Evolutionary conservation across 2,329 filamentous ascomycete species (phyloP), one percentile per base, ranked within the genome.

Genomic region (Fusarium pseudocircinatum): DNA sequence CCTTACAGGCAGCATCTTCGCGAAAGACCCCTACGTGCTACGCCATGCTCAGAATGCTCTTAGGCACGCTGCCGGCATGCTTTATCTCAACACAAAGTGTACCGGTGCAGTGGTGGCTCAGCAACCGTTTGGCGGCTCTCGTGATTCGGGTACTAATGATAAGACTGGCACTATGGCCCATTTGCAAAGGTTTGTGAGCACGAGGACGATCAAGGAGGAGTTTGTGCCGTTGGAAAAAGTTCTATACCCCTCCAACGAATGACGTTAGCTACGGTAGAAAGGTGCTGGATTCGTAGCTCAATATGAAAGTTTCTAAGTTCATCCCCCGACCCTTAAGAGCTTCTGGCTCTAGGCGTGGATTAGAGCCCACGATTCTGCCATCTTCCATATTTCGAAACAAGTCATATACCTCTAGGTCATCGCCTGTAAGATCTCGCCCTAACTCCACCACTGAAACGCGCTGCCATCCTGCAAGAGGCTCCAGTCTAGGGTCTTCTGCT

Each of bases 1-100:
- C 18, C 85, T 94, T 30, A 94, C 92, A 0, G 92, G 92, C 7
- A 87, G 91, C 53, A 85, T 94, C 40, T 94, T 94, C 79, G 91
- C 92, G 2, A 83, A 86, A 62, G 91, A 93, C 78, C 84, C 91
- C 20, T 82, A 85, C 15, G 90, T 87, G 8, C 83, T 94, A 46
- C 85, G 89, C 24, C 85, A 85, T 54, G 92, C 92, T 0, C 91
- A 93, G 79, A 87, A 92, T 60, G 86, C 85, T 49, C 83, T 94
- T 47, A 85, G 90, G 58, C 88, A 93, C 77, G 84, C 90, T 0
- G 92, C 92, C 1, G 92, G 92, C 20, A 94, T 74, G 69, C 46
- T 75, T 1, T 75, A 94, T 83, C 93, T 94, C 77, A 94, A 94
- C 82, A 87, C 94, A 79, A 94, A 75, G 39, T 75, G 70, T 75